Base-by-base conservation (phyloP, 2,329 filamentous ascomycete species). In the Colletotrichum lindemuthianum region DNA sequence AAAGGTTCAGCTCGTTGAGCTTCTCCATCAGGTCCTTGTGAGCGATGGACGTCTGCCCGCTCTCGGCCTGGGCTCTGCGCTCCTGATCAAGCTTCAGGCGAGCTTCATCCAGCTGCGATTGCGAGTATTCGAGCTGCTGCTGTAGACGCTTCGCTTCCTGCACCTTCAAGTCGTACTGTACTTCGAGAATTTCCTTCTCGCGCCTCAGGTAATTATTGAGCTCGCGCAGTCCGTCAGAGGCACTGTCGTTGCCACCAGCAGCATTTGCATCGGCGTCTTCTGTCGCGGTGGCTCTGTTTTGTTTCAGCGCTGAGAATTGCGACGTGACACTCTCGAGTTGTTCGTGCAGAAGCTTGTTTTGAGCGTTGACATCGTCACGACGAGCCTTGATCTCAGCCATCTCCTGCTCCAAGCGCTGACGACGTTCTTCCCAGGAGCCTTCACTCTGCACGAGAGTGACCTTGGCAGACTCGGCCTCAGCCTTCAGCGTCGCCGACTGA, bases 141-240 rank as follows among this genome's bases (percentile, higher is more conserved):
- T 95, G 92, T 45, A 97, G 79, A 58, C 96, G 89, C 78, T 96
- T 97, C 58, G 88, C 85, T 77, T 99, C 96, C 71, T 97, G 92
- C 0, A 89, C 85, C 71, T 95, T 94, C 48, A 98, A 84, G 70
- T 97, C 94, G 71, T 93, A 92, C 73, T 98, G 95, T n/a, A 97
- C 92, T 71, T 99, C 95, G 8, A 97, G 86, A 69, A 99, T 98
- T 75, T 98, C 96, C 82, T 98, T 99, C 79, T 99, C 96, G 45
- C 93, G 91, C 49, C 95, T 90, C 66, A 99, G 82, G 76, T 96
- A 99, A 67, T 88, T 91, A 78, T 97, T 96, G 60, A 99, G 87
- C 72, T 98, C 95, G 67, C 96, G 91, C 9, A 97, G 86, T 57
- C 92, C 92, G 69, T 93, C 92, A 13, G 63, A 59, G n/a, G 65